A percentile compares a stretch with the other conserved stretches of the same genome.
phyloP scores from a whole-genome alignment of 371 early-diverging fungal genomes.

The Zychaea mexicana region DNA sequence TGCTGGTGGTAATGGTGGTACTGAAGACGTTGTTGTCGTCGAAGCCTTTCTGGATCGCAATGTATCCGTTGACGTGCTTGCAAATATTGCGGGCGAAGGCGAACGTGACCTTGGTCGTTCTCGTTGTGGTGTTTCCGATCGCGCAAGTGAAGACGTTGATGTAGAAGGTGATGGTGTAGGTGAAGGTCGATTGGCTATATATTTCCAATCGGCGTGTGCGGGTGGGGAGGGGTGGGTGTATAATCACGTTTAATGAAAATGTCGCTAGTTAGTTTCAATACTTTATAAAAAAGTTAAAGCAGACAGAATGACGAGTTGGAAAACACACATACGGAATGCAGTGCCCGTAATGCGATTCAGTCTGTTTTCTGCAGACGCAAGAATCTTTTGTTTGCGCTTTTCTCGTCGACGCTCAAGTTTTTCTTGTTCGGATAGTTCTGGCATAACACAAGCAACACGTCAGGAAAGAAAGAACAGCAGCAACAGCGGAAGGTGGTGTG shows the following conservation, averaged over 20 bases:
- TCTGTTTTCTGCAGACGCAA: conserved; percentile 59
- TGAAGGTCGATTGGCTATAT: conserved; percentile 28
- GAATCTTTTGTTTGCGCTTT: conserved; percentile 59
- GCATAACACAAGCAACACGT: too few species aligned
- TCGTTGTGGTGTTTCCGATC: conserved; percentile 13
- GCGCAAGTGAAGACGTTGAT: conserved; percentile 23
- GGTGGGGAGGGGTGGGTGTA: not conserved
- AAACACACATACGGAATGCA: conserved; percentile 35
- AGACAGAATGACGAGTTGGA: not conserved
- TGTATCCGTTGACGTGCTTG: conserved; percentile 15
- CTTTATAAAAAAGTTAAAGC: not conserved
- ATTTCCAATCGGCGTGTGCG: not conserved
- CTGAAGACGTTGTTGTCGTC: not conserved
- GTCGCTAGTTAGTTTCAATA: too few species aligned
- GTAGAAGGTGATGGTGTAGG: conserved; percentile 39
- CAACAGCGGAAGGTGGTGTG: too few species aligned
- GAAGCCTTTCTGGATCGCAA: conserved; percentile 7
- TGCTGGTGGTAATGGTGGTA: not conserved
- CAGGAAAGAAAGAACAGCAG: too few species aligned
- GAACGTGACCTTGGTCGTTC: conserved; percentile 17
- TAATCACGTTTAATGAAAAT: not conserved
- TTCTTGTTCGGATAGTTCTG: conserved; percentile 50
- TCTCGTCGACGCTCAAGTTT: conserved; percentile 60
- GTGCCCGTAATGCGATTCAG: conserved; percentile 61
- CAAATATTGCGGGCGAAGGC: conserved; percentile 20